Conservation (phyloP, 139 green algal species). For the Pycnococcus provasolii region DNA sequence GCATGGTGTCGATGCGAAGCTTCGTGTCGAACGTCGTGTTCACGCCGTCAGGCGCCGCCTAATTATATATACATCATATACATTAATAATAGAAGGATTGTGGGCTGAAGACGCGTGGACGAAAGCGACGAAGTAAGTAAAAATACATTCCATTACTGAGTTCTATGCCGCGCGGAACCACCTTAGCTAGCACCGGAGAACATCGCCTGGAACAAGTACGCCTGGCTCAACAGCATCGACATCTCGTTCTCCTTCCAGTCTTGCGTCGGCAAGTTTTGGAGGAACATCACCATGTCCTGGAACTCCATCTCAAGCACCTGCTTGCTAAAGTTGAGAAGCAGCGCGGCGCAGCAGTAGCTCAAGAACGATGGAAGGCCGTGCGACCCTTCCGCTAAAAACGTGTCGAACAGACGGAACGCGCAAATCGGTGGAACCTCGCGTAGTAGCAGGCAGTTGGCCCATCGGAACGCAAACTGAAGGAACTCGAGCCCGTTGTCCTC, state of each 20-base stretch:
- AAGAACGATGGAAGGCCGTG: slow-evolving; percentile 28
- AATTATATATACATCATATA: no score
- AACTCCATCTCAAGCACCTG: slow-evolving; percentile 37
- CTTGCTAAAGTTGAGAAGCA: slow-evolving; percentile 27
- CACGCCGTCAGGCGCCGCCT: slow-evolving; percentile 25
- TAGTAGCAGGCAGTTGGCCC: slow-evolving; percentile 85
- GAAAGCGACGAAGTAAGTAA: no score
- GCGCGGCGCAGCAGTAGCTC: slow-evolving; percentile 27
- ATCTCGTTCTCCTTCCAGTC: slow-evolving; percentile 20
- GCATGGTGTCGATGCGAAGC: slow-evolving; percentile 19
- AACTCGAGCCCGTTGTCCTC: slow-evolving; percentile 77
- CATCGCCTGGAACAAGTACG: no score
- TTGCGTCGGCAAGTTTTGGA: slow-evolving; percentile 35
- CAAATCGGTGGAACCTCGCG: slow-evolving; percentile 57
- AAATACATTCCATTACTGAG: no score
- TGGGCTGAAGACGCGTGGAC: no score
- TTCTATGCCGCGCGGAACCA: no score
- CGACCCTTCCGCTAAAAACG: slow-evolving; percentile 62
- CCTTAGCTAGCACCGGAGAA: no score
- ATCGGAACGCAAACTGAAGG: slow-evolving; percentile 96
- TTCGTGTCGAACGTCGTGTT: slow-evolving; percentile 34
- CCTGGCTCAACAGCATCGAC: not conserved
- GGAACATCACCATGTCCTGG: slow-evolving; percentile 40
- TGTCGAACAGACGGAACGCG: slow-evolving; percentile 78
- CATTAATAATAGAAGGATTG: no score